These are phyloP conservation scores for Auriscalpium vulgare DNA, from an alignment of 768 basidiomycete genomes.

Conservation along the genomic window DNA sequence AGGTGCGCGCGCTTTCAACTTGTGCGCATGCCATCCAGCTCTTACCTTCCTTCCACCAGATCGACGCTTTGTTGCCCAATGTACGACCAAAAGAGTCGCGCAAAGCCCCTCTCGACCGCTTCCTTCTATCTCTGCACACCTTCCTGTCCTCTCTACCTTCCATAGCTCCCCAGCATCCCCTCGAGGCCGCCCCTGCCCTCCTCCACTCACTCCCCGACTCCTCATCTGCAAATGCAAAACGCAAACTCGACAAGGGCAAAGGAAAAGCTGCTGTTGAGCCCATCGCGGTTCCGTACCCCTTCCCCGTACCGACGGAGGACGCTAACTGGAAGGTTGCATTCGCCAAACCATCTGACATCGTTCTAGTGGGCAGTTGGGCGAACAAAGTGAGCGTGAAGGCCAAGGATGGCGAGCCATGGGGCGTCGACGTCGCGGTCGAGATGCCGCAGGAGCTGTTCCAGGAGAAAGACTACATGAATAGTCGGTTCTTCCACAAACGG, in stretches of 20 bases:
- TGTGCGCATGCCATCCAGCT: neutral
- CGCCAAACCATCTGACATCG: slow-evolving; percentile 66
- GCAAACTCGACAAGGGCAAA: slow-evolving; percentile 1
- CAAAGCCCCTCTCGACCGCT: slow-evolving; percentile 53
- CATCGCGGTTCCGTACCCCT: slow-evolving; percentile 58
- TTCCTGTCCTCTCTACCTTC: slow-evolving; percentile 54
- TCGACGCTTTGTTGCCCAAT: slow-evolving; percentile 74
- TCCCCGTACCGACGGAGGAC: slow-evolving; percentile 66
- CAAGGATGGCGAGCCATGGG: slow-evolving; percentile 55
- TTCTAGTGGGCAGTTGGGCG: slow-evolving; percentile 82
- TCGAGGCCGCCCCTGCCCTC: slow-evolving; percentile 51
- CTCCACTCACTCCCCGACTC: slow-evolving; percentile 28
- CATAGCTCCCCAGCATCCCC: slow-evolving; percentile 52
- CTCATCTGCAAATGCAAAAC: neutral
- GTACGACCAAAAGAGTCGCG: slow-evolving; percentile 57
- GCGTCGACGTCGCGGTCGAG: slow-evolving; percentile 75
- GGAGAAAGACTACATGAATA: slow-evolving; percentile 89
- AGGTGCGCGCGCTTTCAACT: slow-evolving; percentile 37
- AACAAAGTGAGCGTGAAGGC: slow-evolving; percentile 68
- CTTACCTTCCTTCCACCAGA: slow-evolving; percentile 31
- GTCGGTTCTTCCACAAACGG: slow-evolving; percentile 87
- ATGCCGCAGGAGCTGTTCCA: slow-evolving; percentile 91
- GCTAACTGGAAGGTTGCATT: slow-evolving; percentile 87
- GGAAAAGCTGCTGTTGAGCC: neutral
- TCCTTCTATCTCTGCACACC: slow-evolving; percentile 61